Base-by-base conservation (phyloP, 2,329 filamentous ascomycete genomes). In the Balansia obtecta region DNA sequence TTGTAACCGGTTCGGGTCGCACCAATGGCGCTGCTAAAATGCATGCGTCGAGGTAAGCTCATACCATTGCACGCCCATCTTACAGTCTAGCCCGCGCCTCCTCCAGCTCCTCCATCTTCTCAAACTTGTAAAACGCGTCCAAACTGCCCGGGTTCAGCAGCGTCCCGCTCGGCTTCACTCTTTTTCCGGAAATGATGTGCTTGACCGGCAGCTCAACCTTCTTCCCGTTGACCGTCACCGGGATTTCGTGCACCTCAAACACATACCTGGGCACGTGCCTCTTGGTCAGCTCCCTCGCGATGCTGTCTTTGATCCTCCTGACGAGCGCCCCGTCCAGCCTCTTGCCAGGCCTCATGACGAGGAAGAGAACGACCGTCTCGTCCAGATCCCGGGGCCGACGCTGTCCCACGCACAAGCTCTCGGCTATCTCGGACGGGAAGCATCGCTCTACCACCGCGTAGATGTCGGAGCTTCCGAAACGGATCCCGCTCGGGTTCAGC, bases 121-220 rank as follows among this genome's bases (percentile, higher is more conserved):
- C 66, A 39, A 91, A 93, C 60, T 80, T 82, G 58, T 93, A 90
- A 60, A 88, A 93, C 60, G 76, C 91, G 33, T 88, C 74, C 52
- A 93, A 65, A 55, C 84, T 86, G 59, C 84, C 68, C 0, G 87
- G 87, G 60, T 94, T 93, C 49, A 85, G 67, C 59, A 93, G 65
- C 4, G 86, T 91, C 1, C 86, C 86, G 46, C 83, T 87, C 0
- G 86, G 78, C 65, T 85, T 88, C 61, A 93, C 78, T 22, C 69
- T 77, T 57, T 82, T 80, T 0, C 87, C 87, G 0, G 79, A 88
- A 1, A 93, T 82, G 55, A 93, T 93, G 61, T 87, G 83, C 68
- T 93, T 93, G 32, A 93, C 84, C 0, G 86, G 86, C 48, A 93
- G 59, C 63, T 93, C 87, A 4, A 93, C 87, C 65, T 93, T 93